phyloP scores from a whole-genome alignment of 176 grass and related monocot genomes.

The Areca catechu region DNA sequence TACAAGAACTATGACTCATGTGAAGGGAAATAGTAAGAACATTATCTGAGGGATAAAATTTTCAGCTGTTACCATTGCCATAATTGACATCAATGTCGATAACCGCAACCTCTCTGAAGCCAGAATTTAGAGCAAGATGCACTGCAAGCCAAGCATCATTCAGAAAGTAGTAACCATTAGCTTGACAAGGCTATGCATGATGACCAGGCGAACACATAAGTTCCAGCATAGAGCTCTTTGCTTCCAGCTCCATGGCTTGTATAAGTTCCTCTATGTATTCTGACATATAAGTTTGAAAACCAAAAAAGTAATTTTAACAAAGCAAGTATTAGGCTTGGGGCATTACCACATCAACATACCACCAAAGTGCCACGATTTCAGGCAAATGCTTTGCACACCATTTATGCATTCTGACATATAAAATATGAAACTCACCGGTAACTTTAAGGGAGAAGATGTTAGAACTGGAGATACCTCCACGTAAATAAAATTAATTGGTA shows the following conservation, averaged over 20 bases:
- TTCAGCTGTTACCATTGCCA: conserved; percentile 80
- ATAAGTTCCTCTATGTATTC: conserved; percentile 80
- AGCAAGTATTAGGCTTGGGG: background rate
- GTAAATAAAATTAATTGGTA: too few species aligned
- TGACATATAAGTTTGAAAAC: conserved; percentile 14
- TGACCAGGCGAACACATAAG: conserved; percentile 83
- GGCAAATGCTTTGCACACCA: too few species aligned
- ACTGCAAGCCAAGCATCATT: conserved; percentile 77
- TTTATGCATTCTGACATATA: too few species aligned
- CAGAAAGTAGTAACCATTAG: conserved; percentile 85
- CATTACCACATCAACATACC: too few species aligned
- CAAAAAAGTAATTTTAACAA: too few species aligned
- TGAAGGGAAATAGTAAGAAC: conserved; percentile 79
- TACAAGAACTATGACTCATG: conserved; percentile 87
- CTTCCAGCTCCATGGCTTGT: conserved; percentile 47
- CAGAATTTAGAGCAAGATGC: conserved; percentile 59
- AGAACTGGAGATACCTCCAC: too few species aligned
- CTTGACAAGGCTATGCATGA: conserved; percentile 58
- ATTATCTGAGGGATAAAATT: conserved; percentile 47
- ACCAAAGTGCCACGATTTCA: too few species aligned
- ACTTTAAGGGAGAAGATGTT: too few species aligned
- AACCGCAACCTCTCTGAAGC: conserved; percentile 34
- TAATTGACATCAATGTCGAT: conserved; percentile 84
- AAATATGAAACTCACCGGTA: too few species aligned
- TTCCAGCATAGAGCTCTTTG: conserved; percentile 51